Base-by-base conservation (phyloP, 371 early-diverging fungal species). In the Capillidium heterosporum region DNA sequence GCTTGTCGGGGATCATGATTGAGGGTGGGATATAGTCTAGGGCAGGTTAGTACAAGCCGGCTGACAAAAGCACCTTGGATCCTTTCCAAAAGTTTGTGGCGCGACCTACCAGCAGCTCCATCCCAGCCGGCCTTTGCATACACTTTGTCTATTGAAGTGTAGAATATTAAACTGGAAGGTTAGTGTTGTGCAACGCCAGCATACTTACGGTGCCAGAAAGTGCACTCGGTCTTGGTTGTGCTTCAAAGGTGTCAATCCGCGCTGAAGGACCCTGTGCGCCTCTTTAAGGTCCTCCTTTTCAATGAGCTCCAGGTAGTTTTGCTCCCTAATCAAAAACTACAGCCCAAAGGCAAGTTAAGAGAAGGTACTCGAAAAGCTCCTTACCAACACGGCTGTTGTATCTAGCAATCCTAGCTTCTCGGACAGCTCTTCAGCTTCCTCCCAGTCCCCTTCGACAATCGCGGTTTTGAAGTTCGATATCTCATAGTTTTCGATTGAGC, bases 1-100 rank as follows among this genome's bases (percentile, higher is more conserved):
- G 71, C 46, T 71, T 74, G 19, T 80, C 78, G 1, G 94, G 95
- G 49, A 97, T 78, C 89, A 94, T 90, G 47, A 81, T 68, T 1
- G 85, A 68, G 0, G 92, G 80, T 1, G 87, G 74, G 46, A 93
- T 78, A 64, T 75, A 79, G 42, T 72, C 84, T 83, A 65, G 0
- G 40, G 39, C 32, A 26, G 17, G 1, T 35, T 15, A 8, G 51
- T 41, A n/a, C n/a, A 28, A 31, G 43, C 24, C 32, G 39, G 46
- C 11, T 1, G n/a, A 29, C 23, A 11, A 44, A 49, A 61, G 58
- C 72, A 75, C 80, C 66, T 65, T 89, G 87, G 17, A 92, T 57
- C 17, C 80, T 66, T 10, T 72, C 64, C 26, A 91, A 63, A 27
- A 87, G 60, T 7, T 66, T 61, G 59, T 78, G 63, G 39, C 91